These are phyloP conservation scores for Persicaria maculosa DNA, from an alignment of 148 eudicot species.

Conservation along the genomic window DNA sequence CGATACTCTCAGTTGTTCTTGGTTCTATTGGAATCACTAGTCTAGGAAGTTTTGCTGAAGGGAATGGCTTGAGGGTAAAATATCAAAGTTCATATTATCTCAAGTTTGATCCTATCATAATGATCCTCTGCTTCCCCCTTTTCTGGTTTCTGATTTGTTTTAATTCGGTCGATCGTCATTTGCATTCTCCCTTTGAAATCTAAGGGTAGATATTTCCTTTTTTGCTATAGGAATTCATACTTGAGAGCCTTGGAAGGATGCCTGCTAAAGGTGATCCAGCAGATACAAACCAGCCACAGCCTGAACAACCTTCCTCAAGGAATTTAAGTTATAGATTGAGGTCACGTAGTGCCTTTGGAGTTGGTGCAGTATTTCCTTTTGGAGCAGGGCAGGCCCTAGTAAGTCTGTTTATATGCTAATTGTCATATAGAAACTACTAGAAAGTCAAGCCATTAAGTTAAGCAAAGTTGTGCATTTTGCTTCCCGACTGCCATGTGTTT, in stretches of 20 bases:
- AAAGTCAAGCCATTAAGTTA: background rate
- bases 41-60: constrained; percentile 49
- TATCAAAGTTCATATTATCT: background rate
- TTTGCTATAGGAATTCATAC: background rate
- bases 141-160: constrained; percentile 18
- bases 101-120: background rate
- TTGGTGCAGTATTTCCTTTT: constrained; percentile 38
- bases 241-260: constrained; percentile 20
- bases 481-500: constrained; percentile 12
- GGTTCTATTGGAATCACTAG: constrained; percentile 61
- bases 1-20: constrained; percentile 79
- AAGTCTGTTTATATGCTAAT: constrained; percentile 1
- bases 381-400: constrained; percentile 60
- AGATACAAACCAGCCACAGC: constrained; percentile 38
- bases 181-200: background rate
- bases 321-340: constrained; percentile 29
- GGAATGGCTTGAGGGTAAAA: constrained; percentile 49
- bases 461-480: background rate
- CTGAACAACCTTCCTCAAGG: constrained; percentile 44
- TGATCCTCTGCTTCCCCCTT: background rate
- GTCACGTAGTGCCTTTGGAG: constrained; percentile 24
- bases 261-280: constrained; percentile 30
- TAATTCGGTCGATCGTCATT: constrained; percentile 16
- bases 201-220: background rate
- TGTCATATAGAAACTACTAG: background rate